Evolutionary conservation across 1,139 yeast species (phyloP).

Genomic region (Saccharomycopsis phalli): DNA sequence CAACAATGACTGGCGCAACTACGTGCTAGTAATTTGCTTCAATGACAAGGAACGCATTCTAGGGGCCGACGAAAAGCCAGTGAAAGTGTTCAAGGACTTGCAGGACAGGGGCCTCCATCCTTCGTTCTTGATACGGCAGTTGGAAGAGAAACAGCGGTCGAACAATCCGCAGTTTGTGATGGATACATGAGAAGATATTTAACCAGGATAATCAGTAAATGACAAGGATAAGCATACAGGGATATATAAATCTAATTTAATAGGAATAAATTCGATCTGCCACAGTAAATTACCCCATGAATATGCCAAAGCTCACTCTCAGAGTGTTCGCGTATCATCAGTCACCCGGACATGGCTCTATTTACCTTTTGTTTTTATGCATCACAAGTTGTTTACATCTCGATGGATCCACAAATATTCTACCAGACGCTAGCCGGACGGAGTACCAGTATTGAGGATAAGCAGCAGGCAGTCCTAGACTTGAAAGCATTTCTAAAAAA

Average conservation of each 20-base stretch:
- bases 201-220: no score
- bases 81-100: constrained; percentile 75
- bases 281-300: no score
- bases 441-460: background rate
- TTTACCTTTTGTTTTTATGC: no score
- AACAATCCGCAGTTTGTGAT: no score
- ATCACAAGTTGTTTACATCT: no score
- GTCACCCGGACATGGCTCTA: no score
- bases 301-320: no score
- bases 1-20: constrained; percentile 79
- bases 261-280: no score
- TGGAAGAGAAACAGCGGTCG: constrained; percentile 38
- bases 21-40: constrained; percentile 82
- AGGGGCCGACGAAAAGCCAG: constrained; percentile 83
- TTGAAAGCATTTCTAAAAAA: constrained; percentile 15
- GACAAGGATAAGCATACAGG: no score
- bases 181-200: no score
- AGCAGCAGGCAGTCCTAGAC: background rate
- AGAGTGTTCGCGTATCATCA: no score
- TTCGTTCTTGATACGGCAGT: constrained; percentile 83
- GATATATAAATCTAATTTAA: no score
- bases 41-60: constrained; percentile 85
- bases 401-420: background rate
- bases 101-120: constrained; percentile 87
- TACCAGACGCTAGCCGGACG: background rate